Evolutionary conservation across 176 grass and related monocot species (phyloP), one percentile per base, ranked within the genome.

Genomic region (Eragrostis curvula): DNA sequence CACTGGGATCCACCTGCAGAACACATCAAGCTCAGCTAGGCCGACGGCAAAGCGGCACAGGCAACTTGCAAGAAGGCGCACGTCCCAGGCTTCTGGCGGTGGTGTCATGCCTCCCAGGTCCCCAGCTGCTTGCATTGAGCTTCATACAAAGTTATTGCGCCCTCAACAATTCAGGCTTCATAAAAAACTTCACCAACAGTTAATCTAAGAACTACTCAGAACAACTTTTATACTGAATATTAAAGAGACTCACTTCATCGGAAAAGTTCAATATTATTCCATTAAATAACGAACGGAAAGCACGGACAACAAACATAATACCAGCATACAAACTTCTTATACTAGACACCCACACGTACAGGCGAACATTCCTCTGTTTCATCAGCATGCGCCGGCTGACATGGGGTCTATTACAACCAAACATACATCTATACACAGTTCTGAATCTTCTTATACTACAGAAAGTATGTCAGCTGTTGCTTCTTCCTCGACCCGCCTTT

Each of bases 401-500:
- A 51, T 27, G 65, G 24, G 46, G 18, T 15, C 53, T 62, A n/a
- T 66, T 50, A 30, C 73, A 25, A 87, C 68, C 53, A 3, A 57
- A 36, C 36, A 73, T 44, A 73, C 68, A 61, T 75, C 12, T 63
- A 53, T 51, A 68, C n/a, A 74, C 30, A 74, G 12, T 21, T 16
- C 45, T 3, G n/a, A 74, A 61, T 21, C 66, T 11, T 88, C 44
- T n/a, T n/a, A n/a, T 11, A 24, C 90, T 92, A 97, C 20, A 97
- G 64, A 53, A 98, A 98, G 81, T 98, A 98, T 39, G 96, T 85
- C 67, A 88, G 82, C 7, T 91, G 72, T 16, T 91, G 68, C 75
- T 79, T 83, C 64, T 98, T 93, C 64, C 96, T 93, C 5, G 92
- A 95, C 11, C 96, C 92, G 7, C 92, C 92, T 84, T 95, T 92